Conservation (phyloP, 805 yeast species). For the Ogataea dorogensis region DNA sequence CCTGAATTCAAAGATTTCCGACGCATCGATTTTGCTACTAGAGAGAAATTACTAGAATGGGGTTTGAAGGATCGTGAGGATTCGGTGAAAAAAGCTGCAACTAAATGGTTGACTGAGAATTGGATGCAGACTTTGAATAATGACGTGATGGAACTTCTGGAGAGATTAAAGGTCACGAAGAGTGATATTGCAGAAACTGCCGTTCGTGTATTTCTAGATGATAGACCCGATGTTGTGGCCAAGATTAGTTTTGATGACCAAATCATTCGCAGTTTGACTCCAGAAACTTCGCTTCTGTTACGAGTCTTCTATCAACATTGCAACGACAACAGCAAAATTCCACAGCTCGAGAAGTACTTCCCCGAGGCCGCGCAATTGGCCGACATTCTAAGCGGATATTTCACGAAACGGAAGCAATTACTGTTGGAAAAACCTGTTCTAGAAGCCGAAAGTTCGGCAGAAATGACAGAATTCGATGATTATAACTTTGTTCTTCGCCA, state of each 20-base stretch:
- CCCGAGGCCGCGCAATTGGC: slow-evolving; percentile 81
- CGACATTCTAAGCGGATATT: slow-evolving; percentile 51
- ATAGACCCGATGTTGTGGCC: slow-evolving; percentile 60
- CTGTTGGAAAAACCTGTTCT: slow-evolving; percentile 23
- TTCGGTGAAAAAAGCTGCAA: slow-evolving; percentile 68
- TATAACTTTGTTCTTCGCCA: slow-evolving; percentile 75
- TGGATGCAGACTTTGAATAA: slow-evolving; percentile 74
- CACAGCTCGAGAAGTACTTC: slow-evolving; percentile 61
- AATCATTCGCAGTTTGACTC: slow-evolving; percentile 67
- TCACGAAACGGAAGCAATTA: slow-evolving; percentile 44
- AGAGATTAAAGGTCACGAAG: slow-evolving; percentile 65
- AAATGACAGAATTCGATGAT: slow-evolving; percentile 50
- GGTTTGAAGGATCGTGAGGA: slow-evolving; percentile 87
- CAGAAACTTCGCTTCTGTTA: slow-evolving; percentile 72
- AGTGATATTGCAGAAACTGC: slow-evolving; percentile 68
- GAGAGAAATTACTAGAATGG: slow-evolving; percentile 74
- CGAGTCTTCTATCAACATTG: slow-evolving; percentile 69
- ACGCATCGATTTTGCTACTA: slow-evolving; percentile 46
- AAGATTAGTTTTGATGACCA: slow-evolving; percentile 60
- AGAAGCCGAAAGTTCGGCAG: slow-evolving; percentile 24
- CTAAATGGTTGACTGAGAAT: slow-evolving; percentile 59
- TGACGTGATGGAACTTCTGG: slow-evolving; percentile 70
- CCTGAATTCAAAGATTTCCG: slow-evolving; percentile 64
- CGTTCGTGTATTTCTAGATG: slow-evolving; percentile 58
- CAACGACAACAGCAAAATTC: slow-evolving; percentile 47